phyloP scores from a whole-genome alignment of 1,284 basidiomycete species.

The Leccinum pachyderme region DNA sequence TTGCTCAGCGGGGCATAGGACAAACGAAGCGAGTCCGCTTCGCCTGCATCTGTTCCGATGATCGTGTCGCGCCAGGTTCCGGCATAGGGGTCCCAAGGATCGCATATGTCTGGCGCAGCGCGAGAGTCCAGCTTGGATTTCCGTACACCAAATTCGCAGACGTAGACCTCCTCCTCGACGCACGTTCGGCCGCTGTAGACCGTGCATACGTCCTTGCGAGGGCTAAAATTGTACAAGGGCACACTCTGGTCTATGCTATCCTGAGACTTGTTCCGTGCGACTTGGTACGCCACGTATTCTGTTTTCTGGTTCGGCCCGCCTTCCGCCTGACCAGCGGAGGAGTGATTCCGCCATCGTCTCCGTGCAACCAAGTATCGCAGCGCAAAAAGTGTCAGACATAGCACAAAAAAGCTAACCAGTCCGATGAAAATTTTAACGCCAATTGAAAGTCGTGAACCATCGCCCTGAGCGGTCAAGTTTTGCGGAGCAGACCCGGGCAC shows the following conservation, averaged over 20 bases:
- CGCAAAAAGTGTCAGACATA: slow-evolving; percentile 53
- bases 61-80: slow-evolving; percentile 29
- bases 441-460: slow-evolving; percentile 44
- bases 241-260: slow-evolving; percentile 24
- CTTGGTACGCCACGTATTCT: slow-evolving; percentile 21
- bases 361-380: slow-evolving; percentile 49
- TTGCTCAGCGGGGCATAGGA: slow-evolving; percentile 11
- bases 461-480: not conserved
- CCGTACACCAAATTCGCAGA: slow-evolving; percentile 28
- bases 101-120: slow-evolving; percentile 8
- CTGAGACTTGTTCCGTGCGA: slow-evolving; percentile 18
- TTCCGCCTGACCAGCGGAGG: slow-evolving; percentile 7
- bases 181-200: not conserved
- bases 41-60: slow-evolving; percentile 29
- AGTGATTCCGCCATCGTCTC: slow-evolving; percentile 30
- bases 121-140: slow-evolving; percentile 7
- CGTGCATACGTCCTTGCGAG: slow-evolving; percentile 25
- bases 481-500: slow-evolving; percentile 38
- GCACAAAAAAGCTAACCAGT: slow-evolving; percentile 52
- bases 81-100: slow-evolving; percentile 27
- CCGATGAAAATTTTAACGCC: slow-evolving; percentile 62
- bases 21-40: slow-evolving; percentile 11
- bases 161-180: slow-evolving; percentile 15
- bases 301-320: slow-evolving; percentile 10
- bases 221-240: slow-evolving; percentile 30